These are phyloP conservation scores for Porodaedalea pini DNA, from an alignment of 1,284 basidiomycete species.

Conservation along the genomic window DNA sequence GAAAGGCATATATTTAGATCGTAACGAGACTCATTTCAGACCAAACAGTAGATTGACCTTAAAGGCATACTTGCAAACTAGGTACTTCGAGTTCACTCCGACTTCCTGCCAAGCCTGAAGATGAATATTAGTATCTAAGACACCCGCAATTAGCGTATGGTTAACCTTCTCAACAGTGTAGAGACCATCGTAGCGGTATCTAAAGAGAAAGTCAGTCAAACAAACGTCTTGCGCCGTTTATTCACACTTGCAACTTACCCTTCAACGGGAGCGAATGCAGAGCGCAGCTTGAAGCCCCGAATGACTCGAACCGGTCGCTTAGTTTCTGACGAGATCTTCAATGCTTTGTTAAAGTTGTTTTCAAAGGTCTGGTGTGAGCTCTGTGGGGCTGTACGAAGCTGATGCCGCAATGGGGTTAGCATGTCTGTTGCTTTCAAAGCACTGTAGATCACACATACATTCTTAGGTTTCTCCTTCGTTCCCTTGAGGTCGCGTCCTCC, in stretches of 20 bases:
- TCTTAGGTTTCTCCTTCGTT: constrained; percentile 71
- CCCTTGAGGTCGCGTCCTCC: constrained; percentile 82
- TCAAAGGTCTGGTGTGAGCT: constrained; percentile 77
- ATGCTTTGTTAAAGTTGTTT: constrained; percentile 60
- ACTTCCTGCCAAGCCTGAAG: constrained; percentile 64
- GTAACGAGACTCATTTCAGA: not conserved
- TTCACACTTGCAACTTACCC: constrained; percentile 44
- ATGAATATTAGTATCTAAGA: not conserved
- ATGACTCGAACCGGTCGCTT: constrained; percentile 79
- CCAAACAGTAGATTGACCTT: constrained; percentile 42
- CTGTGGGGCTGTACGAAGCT: constrained; percentile 84
- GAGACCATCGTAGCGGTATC: constrained; percentile 83
- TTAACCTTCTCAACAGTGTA: constrained; percentile 70
- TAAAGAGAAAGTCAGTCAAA: constrained; percentile 26
- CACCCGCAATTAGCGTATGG: not conserved
- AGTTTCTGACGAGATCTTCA: constrained; percentile 67
- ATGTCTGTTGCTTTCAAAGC: not conserved
- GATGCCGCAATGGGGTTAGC: constrained; percentile 10
- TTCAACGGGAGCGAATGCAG: constrained; percentile 65
- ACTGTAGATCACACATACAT: constrained; percentile 42
- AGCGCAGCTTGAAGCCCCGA: constrained; percentile 73
- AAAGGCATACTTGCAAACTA: constrained; percentile 78
- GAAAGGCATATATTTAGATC: constrained; percentile 1
- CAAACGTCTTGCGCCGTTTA: not conserved
- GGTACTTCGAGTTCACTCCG: constrained; percentile 57